Conservation (phyloP, 306 rosid species). For the Quercus variabilis region DNA sequence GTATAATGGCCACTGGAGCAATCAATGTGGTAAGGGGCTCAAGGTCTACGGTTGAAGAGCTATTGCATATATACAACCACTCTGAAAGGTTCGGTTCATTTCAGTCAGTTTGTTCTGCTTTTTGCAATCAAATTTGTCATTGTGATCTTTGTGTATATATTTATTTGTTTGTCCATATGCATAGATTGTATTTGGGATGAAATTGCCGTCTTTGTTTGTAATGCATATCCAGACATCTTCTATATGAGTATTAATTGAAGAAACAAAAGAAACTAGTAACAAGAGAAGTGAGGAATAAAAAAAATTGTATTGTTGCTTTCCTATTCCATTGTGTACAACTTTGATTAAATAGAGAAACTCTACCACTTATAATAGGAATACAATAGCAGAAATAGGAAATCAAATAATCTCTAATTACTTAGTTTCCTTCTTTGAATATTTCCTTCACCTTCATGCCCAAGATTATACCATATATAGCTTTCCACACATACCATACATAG, state of each 20-base stretch:
- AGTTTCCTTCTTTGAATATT: too few relatives aligned
- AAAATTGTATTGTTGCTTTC: too few relatives aligned
- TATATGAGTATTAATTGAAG: constrained; percentile 1
- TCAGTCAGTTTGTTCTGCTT: background rate
- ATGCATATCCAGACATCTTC: constrained; percentile 8
- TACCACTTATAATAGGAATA: too few relatives aligned
- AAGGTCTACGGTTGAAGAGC: constrained; percentile 82
- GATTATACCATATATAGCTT: too few relatives aligned
- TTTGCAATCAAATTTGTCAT: background rate
- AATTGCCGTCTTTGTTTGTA: background rate
- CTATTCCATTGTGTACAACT: too few relatives aligned
- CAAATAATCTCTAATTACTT: too few relatives aligned
- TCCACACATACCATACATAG: too few relatives aligned
- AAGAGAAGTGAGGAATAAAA: too few relatives aligned
- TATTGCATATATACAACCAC: constrained; percentile 76
- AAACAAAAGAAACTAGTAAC: too few relatives aligned
- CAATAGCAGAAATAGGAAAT: too few relatives aligned
- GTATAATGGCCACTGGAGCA: constrained; percentile 93
- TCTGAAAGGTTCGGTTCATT: constrained; percentile 67
- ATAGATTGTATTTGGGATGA: background rate
- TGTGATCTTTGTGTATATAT: background rate
- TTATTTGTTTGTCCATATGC: constrained; percentile 1
- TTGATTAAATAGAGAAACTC: too few relatives aligned
- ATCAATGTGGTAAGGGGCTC: constrained; percentile 94
- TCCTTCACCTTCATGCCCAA: too few relatives aligned